Evolutionary conservation across 2,329 filamentous ascomycete genomes (phyloP).

Genomic region (Diaporthe citri): DNA sequence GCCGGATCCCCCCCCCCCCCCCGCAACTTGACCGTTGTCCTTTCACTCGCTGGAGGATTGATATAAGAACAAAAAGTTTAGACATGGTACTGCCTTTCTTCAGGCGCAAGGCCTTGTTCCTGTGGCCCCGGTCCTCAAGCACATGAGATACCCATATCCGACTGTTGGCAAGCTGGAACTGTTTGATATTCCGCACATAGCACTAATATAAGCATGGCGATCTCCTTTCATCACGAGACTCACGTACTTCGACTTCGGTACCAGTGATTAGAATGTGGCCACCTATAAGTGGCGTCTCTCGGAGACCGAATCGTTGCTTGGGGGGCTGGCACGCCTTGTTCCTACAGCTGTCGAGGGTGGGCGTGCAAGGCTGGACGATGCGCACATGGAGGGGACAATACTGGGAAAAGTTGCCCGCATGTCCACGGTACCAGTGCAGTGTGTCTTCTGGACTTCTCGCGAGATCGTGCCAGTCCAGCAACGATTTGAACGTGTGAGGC

Average conservation of each 20-base stretch:
- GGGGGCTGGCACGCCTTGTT: neutral
- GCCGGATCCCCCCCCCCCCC: neutral
- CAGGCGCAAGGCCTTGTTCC: constrained; percentile 2
- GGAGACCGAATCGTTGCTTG: neutral
- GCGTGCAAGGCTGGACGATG: neutral
- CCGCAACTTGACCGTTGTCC: neutral
- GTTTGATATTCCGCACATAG: constrained; percentile 21
- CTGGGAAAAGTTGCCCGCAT: too few species aligned
- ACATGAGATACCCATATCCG: constrained; percentile 31
- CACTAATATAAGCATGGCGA: constrained; percentile 30
- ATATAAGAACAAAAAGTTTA: constrained; percentile 8
- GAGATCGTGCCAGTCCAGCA: too few species aligned
- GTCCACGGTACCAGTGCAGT: too few species aligned
- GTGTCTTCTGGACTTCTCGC: too few species aligned
- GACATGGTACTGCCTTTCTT: constrained; percentile 14
- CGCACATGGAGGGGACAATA: too few species aligned
- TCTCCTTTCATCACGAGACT: neutral
- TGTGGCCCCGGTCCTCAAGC: constrained; percentile 4
- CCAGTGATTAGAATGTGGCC: too few species aligned
- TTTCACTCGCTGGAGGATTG: neutral
- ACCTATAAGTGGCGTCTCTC: neutral
- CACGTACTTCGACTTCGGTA: neutral
- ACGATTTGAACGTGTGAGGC: too few species aligned
- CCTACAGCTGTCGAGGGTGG: neutral
- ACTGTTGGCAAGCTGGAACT: constrained; percentile 19